Evolutionary conservation across 306 rosid species (phyloP).

Genomic region (Dalbergia oliveri): DNA sequence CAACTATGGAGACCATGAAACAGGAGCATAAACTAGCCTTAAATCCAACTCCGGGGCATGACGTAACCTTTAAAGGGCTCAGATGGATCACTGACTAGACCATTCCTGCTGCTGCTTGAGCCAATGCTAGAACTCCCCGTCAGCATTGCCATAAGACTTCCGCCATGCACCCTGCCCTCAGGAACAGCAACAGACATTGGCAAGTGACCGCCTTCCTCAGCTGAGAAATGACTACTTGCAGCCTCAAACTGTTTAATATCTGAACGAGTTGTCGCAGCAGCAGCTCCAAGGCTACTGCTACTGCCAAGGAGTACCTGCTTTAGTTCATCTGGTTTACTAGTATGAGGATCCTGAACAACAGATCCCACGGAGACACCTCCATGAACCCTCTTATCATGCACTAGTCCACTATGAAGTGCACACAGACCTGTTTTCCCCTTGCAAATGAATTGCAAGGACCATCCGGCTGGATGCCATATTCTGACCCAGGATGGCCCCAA

Average conservation of each 20-base stretch:
- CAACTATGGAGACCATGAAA: constrained; percentile 51
- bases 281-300: constrained; percentile 38
- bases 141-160: constrained; percentile 85
- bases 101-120: constrained; percentile 50
- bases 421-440: constrained; percentile 92
- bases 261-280: constrained; percentile 32
- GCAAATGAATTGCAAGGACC: constrained; percentile 88
- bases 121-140: constrained; percentile 53
- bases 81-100: constrained; percentile 46
- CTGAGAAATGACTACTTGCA: constrained; percentile 41
- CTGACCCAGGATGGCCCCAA: constrained; percentile 92
- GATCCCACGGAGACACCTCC: constrained; percentile 84
- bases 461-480: constrained; percentile 58
- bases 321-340: constrained; percentile 55
- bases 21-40: constrained; percentile 42
- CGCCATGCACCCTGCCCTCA: constrained; percentile 97
- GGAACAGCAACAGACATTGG: constrained; percentile 55
- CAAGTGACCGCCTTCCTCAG: constrained; percentile 48
- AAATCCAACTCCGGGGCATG: constrained; percentile 69
- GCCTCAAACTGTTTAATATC: constrained; percentile 49
- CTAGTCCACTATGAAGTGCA: constrained; percentile 86
- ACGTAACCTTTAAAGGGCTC: constrained; percentile 53
- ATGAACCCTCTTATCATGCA: constrained; percentile 93
- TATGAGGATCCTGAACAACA: constrained; percentile 61
- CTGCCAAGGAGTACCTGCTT: constrained; percentile 50